A percentile compares a stretch with the other conserved stretches of the same genome.
These are phyloP conservation scores for Gentiana dahurica DNA, from an alignment of 257 asterid species.

Conservation along the genomic window DNA sequence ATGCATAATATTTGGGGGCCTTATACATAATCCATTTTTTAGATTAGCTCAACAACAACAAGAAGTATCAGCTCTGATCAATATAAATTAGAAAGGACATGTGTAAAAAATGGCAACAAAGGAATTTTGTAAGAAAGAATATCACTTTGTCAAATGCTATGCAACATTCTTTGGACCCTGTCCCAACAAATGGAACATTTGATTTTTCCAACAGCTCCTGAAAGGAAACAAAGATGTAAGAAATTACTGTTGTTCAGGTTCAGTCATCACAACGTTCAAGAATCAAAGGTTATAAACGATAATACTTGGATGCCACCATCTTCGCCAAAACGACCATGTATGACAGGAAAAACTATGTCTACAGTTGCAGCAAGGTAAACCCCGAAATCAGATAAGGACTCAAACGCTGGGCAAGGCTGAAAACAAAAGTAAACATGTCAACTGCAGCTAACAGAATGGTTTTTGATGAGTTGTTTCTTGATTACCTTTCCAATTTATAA, in stretches of 20 bases:
- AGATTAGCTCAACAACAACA: neutral
- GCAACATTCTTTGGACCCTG: slow-evolving; percentile 54
- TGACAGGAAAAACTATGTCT: slow-evolving; percentile 84
- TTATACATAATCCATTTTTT: neutral
- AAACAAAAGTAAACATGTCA: slow-evolving; percentile 8
- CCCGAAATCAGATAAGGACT: slow-evolving; percentile 49
- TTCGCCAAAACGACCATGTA: slow-evolving; percentile 93
- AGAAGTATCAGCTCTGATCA: neutral
- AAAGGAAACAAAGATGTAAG: slow-evolving; percentile 6
- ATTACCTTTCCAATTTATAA: slow-evolving; percentile 77
- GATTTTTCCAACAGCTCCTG: slow-evolving; percentile 67
- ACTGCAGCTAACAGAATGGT: neutral
- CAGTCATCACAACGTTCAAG: slow-evolving; percentile 2
- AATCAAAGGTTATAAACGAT: neutral
- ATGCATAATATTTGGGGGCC: neutral
- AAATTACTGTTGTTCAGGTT: neutral
- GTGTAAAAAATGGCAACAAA: neutral
- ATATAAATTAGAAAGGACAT: neutral
- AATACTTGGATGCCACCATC: slow-evolving; percentile 90
- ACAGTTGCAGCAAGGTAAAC: slow-evolving; percentile 64
- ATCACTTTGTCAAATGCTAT: slow-evolving; percentile 77
- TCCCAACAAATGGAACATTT: slow-evolving; percentile 70
- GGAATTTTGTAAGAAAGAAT: slow-evolving; percentile 8
- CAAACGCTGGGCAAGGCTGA: slow-evolving; percentile 87
- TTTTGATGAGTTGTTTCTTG: slow-evolving; percentile 1